These are phyloP conservation scores for Colletotrichum liaoningense DNA, from an alignment of 2,329 filamentous ascomycete species.

Conservation along the genomic window DNA sequence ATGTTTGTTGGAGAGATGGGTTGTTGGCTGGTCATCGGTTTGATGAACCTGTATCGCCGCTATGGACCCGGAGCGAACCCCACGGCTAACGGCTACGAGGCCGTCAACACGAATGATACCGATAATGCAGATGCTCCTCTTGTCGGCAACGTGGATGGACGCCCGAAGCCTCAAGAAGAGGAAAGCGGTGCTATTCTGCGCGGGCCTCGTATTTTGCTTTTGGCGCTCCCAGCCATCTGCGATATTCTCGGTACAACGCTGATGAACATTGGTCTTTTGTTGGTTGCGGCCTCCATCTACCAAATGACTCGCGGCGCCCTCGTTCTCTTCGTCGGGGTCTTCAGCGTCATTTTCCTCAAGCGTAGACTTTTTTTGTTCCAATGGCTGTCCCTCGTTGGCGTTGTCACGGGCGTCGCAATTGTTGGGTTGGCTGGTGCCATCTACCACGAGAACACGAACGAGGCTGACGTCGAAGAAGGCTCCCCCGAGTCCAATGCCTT, in stretches of 20 bases:
- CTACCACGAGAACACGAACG: slow-evolving; percentile 73
- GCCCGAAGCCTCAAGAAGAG: slow-evolving; percentile 60
- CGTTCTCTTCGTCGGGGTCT: slow-evolving; percentile 94
- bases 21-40: slow-evolving; percentile 90
- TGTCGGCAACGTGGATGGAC: slow-evolving; percentile 52
- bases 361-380: slow-evolving; percentile 87
- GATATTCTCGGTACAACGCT: slow-evolving; percentile 96
- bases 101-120: slow-evolving; percentile 63
- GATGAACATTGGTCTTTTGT: slow-evolving; percentile 95
- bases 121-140: slow-evolving; percentile 57
- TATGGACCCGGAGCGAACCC: slow-evolving; percentile 58
- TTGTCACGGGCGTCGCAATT: slow-evolving; percentile 87
- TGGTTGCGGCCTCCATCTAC: slow-evolving; percentile 96
- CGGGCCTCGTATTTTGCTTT: slow-evolving; percentile 78
- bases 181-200: slow-evolving; percentile 70
- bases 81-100: slow-evolving; percentile 71
- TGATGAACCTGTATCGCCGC: slow-evolving; percentile 74
- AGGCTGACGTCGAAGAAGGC: slow-evolving; percentile 38
- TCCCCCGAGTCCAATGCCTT: slow-evolving; percentile 58
- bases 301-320: slow-evolving; percentile 98
- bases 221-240: slow-evolving; percentile 89
- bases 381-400: slow-evolving; percentile 88
- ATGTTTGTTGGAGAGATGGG: slow-evolving; percentile 99
- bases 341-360: slow-evolving; percentile 91
- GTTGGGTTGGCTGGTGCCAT: slow-evolving; percentile 92